phyloP scores from a whole-genome alignment of 1,284 basidiomycete genomes.

The Leccinum pallidistipes region DNA sequence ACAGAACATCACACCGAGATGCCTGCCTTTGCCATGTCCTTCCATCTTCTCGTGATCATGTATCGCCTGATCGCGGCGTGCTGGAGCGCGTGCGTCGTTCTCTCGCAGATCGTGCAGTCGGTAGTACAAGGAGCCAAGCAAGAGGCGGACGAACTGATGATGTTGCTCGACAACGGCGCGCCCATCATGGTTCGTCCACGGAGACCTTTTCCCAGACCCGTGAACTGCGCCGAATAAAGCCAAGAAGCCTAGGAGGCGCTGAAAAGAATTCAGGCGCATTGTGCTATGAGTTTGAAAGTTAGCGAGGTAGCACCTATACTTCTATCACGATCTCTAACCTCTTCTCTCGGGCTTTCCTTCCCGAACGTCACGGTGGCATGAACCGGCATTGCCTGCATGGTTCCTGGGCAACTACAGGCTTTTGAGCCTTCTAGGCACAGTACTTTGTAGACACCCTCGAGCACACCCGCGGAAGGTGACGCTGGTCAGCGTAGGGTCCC shows the following conservation, averaged over 20 bases:
- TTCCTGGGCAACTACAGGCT: background rate
- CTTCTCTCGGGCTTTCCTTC: background rate
- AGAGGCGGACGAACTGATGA: slow-evolving; percentile 20
- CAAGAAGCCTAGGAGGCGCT: slow-evolving; percentile 4
- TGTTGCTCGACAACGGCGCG: slow-evolving; percentile 10
- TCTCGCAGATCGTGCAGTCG: slow-evolving; percentile 13
- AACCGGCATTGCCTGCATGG: background rate
- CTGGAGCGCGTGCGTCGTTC: background rate
- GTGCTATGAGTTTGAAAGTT: background rate
- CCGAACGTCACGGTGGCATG: background rate
- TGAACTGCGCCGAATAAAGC: slow-evolving; percentile 2
- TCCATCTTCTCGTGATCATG: slow-evolving; percentile 2
- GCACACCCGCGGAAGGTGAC: too few relatives aligned
- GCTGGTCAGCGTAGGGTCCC: too few relatives aligned
- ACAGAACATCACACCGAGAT: slow-evolving; percentile 8
- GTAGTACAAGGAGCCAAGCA: slow-evolving; percentile 16
- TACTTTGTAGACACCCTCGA: background rate
- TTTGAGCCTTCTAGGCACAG: background rate
- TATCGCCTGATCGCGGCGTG: slow-evolving; percentile 4
- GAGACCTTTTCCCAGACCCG: background rate
- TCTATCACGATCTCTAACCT: background rate
- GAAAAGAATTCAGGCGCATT: background rate
- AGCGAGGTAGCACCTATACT: background rate
- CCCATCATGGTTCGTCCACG: slow-evolving; percentile 12
- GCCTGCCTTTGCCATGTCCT: slow-evolving; percentile 1